Conservation (phyloP, 768 basidiomycete genomes). For the Termitomyces sp. region DNA sequence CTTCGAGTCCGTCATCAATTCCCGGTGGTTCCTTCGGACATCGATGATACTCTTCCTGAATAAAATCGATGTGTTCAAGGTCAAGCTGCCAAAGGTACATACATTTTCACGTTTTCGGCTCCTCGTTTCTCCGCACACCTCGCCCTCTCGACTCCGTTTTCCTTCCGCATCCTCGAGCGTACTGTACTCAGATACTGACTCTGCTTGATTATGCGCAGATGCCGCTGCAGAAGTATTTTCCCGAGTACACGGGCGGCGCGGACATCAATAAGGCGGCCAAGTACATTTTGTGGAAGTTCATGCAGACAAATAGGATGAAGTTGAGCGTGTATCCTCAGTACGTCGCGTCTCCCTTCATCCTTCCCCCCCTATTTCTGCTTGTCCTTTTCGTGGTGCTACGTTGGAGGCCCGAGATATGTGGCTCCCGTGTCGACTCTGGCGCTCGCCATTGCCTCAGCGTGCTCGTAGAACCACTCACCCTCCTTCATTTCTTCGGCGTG, state of each 20-base stretch:
- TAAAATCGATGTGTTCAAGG: conserved; percentile 92
- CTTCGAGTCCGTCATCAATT: conserved; percentile 50
- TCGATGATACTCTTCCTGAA: conserved; percentile 92
- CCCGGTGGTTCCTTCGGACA: conserved; percentile 86
- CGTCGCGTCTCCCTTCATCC: conserved; percentile 26
- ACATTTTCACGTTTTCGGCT: neutral
- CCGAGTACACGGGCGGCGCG: conserved; percentile 84
- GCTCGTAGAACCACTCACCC: too few species aligned
- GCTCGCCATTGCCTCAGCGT: neutral
- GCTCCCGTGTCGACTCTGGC: neutral
- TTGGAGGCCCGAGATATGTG: neutral
- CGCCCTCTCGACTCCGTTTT: neutral
- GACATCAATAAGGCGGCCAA: conserved; percentile 95
- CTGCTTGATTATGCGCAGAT: conserved; percentile 37
- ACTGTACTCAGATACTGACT: neutral
- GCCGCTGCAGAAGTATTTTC: conserved; percentile 76
- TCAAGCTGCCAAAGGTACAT: conserved; percentile 56
- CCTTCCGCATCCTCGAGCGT: neutral
- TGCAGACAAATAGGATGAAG: conserved; percentile 83
- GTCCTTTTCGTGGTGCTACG: neutral
- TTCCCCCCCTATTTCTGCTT: neutral
- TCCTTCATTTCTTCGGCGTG: neutral
- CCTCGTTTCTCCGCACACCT: neutral
- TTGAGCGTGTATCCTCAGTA: conserved; percentile 92
- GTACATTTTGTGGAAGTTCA: conserved; percentile 93